phyloP scores from a whole-genome alignment of 495 filamentous ascomycete genomes.

The Trichoderma virens region DNA sequence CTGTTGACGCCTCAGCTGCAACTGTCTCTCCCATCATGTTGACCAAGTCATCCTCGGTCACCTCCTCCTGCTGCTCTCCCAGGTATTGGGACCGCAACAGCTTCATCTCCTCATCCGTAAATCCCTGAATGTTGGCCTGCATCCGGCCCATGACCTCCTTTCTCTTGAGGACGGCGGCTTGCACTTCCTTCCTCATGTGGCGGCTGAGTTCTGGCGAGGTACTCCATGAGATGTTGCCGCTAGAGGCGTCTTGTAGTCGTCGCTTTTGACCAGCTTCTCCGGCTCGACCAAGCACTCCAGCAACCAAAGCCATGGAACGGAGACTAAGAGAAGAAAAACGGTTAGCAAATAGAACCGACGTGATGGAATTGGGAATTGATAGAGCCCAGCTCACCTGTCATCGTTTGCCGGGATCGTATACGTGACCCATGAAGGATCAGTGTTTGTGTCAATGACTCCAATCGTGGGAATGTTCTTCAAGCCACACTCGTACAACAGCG shows the following conservation, averaged over 20 bases:
- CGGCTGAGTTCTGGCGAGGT: slow-evolving; percentile 32
- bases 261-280: slow-evolving; percentile 66
- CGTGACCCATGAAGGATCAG: slow-evolving; percentile 87
- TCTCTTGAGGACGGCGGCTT: slow-evolving; percentile 3
- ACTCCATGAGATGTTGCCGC: slow-evolving; percentile 51
- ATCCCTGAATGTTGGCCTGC: slow-evolving; percentile 9
- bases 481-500: slow-evolving; percentile 84
- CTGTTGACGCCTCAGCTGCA: background rate
- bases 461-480: slow-evolving; percentile 86
- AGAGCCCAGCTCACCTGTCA: slow-evolving; percentile 54
- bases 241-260: slow-evolving; percentile 52
- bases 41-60: background rate
- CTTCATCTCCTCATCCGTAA: slow-evolving; percentile 10
- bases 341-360: background rate
- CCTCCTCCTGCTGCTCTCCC: slow-evolving; percentile 9
- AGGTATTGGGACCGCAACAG: slow-evolving; percentile 4
- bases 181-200: slow-evolving; percentile 18
- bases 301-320: slow-evolving; percentile 71
- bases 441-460: slow-evolving; percentile 88
- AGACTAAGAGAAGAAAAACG: slow-evolving; percentile 47
- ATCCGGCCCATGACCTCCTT: slow-evolving; percentile 12
- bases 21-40: slow-evolving; percentile 1
- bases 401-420: slow-evolving; percentile 97
- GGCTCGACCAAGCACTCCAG: slow-evolving; percentile 75
- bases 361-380: background rate